Evolutionary conservation across 2,329 filamentous ascomycete genomes (phyloP).

Genomic region (Epichloe gansuensis): DNA sequence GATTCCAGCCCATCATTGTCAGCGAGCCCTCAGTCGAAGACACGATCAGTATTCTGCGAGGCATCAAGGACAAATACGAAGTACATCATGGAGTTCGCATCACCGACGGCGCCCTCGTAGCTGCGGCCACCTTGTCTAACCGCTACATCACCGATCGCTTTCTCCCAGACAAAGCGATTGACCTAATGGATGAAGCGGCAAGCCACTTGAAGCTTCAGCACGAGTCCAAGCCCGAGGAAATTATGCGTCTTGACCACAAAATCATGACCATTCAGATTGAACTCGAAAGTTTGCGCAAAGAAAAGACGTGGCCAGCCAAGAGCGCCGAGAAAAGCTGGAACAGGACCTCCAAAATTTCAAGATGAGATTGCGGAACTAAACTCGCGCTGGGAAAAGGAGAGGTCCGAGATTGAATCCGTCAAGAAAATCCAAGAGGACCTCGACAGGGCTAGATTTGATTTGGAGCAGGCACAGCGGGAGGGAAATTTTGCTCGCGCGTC

Average conservation of each 20-base stretch:
- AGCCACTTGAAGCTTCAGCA: slow-evolving; percentile 84
- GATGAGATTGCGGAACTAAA: slow-evolving; percentile 64
- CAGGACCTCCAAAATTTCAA: slow-evolving; percentile 62
- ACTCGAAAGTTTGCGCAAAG: slow-evolving; percentile 84
- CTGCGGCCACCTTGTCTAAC: slow-evolving; percentile 84
- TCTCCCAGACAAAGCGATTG: slow-evolving; percentile 92
- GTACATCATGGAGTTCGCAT: slow-evolving; percentile 95
- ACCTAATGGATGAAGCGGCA: slow-evolving; percentile 90
- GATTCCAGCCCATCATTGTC: slow-evolving; percentile 93
- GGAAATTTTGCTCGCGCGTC: slow-evolving; percentile 86
- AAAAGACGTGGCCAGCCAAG: slow-evolving; percentile 78
- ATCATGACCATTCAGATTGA: slow-evolving; percentile 98
- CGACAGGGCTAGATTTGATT: slow-evolving; percentile 70
- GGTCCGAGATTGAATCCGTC: slow-evolving; percentile 70
- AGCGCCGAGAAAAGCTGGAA: slow-evolving; percentile 78
- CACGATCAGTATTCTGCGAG: slow-evolving; percentile 87
- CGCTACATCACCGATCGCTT: slow-evolving; percentile 95
- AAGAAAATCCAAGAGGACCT: slow-evolving; percentile 84
- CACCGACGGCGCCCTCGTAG: slow-evolving; percentile 81
- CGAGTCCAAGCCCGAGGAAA: slow-evolving; percentile 92
- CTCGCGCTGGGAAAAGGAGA: slow-evolving; percentile 82
- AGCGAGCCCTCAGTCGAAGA: slow-evolving; percentile 83
- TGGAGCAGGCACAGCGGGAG: slow-evolving; percentile 76
- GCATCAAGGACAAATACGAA: slow-evolving; percentile 96
- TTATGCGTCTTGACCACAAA: slow-evolving; percentile 81